phyloP scores from a whole-genome alignment of 306 rosid genomes.

The Fagus sylvatica region DNA sequence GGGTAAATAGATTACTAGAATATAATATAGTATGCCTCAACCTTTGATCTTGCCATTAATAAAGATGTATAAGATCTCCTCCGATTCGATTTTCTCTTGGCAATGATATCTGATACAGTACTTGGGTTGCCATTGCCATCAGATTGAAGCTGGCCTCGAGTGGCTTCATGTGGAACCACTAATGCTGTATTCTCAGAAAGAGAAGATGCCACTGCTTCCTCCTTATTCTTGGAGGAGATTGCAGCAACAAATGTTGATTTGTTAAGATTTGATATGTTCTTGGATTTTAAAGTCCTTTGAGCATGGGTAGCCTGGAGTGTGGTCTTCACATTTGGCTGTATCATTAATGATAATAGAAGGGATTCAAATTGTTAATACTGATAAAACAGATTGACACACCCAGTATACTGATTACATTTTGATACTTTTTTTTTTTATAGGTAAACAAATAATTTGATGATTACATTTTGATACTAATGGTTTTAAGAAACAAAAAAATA shows the following conservation, averaged over 20 bases:
- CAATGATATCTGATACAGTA: conserved; percentile 29
- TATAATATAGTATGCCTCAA: conserved; percentile 30
- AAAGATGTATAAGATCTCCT: conserved; percentile 76
- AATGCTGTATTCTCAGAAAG: conserved; percentile 31
- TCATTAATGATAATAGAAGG: conserved; percentile 21
- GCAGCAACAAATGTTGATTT: conserved; percentile 39
- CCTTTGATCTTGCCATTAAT: conserved; percentile 74
- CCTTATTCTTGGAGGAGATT: conserved; percentile 44
- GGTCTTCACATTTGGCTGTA: conserved; percentile 63
- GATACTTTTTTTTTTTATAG: neutral
- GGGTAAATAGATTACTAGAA: neutral
- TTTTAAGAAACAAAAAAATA: conserved; percentile 6
- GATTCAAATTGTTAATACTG: neutral
- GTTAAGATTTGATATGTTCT: conserved; percentile 28
- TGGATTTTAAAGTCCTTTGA: conserved; percentile 46
- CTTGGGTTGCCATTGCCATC: conserved; percentile 36
- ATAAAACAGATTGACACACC: neutral
- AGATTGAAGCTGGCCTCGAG: conserved; percentile 40
- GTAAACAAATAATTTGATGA: too few species aligned
- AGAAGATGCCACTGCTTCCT: conserved; percentile 33
- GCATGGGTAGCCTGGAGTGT: conserved; percentile 37
- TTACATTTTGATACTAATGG: neutral
- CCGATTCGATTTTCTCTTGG: conserved; percentile 52
- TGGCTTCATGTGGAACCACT: conserved; percentile 34
- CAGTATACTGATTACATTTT: conserved; percentile 1